Evolutionary conservation across 805 yeast species (phyloP).

Genomic region (Suhomyces sp.): DNA sequence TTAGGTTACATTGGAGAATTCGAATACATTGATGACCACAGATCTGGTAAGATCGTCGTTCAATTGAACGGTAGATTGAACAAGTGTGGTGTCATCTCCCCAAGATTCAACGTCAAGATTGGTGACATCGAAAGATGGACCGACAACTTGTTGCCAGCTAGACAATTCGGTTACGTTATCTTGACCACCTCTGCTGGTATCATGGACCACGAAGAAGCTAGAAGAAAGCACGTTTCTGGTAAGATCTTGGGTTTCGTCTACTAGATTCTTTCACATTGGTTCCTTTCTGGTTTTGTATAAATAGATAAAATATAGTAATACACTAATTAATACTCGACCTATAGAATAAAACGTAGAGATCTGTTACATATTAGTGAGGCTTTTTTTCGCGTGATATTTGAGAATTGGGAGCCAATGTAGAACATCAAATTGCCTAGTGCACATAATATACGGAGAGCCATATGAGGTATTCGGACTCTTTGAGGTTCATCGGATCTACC

Average conservation of each 20-base stretch:
- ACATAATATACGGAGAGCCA: background rate
- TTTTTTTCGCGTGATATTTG: background rate
- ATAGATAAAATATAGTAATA: constrained; percentile 1
- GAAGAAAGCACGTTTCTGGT: constrained; percentile 28
- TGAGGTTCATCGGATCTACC: constrained; percentile 30
- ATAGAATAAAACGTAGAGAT: background rate
- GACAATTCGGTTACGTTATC: constrained; percentile 25
- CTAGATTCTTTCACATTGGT: constrained; percentile 6
- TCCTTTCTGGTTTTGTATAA: constrained; percentile 2
- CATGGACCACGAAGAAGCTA: constrained; percentile 29
- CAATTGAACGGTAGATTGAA: constrained; percentile 87
- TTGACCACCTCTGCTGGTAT: constrained; percentile 28
- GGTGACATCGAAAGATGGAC: constrained; percentile 25
- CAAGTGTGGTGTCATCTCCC: constrained; percentile 27
- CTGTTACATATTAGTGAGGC: background rate
- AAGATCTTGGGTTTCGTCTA: constrained; percentile 26
- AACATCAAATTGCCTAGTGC: background rate
- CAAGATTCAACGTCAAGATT: constrained; percentile 26
- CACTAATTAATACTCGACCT: background rate
- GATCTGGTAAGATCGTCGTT: constrained; percentile 96
- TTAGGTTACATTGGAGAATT: constrained; percentile 87
- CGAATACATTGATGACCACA: constrained; percentile 98
- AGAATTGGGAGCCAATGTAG: background rate
- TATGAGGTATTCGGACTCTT: constrained; percentile 10
- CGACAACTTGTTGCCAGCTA: constrained; percentile 28